Evolutionary conservation across 352 stramenopile genomes (phyloP), one percentile per base, ranked within the genome.

Genomic region (Phytophthora pini): DNA sequence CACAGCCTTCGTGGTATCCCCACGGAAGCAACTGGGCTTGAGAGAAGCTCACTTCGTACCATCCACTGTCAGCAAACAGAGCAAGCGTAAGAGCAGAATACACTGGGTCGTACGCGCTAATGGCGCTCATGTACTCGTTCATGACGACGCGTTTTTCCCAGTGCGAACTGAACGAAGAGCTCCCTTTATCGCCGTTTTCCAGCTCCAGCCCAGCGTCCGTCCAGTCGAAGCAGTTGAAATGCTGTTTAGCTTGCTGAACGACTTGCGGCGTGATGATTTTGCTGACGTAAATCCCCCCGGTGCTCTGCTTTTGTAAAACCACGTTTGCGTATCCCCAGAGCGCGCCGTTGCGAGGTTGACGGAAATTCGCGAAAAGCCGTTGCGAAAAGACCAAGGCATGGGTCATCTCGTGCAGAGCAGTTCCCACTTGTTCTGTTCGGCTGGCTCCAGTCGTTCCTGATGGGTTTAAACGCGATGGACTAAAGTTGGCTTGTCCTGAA

Each of bases 101-200:
- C 1, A 94, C 84, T 1, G 80, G 78, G 47, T 92, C 88, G 52
- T 90, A 88, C 43, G 82, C 77, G 32, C 77, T 89, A 22, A 83
- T 92, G 11, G 84, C 84, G 31, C 80, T 93, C 87, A 94, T 94
- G 58, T 91, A 93, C 65, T 94, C 87, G 38, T 94, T 92, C 76
- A 88, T 87, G 3, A 90, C 66, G 13, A 92, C 46, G 17, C 87
- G 84, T 34, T 95, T 93, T n/a, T 95, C 87, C 85, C 85, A 93
- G 61, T 95, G 87, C 3, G 81, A 91, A 9, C 79, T 90, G 46
- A 85, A 90, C 13, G 76, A 77, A 0, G 77, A 63, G 46, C 79
- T 87, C 5, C 87, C 85, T 1, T 76, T 74, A 20, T 82, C 79
- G 1, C 85, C 84, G 36, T 95, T 92, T 54, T 95, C 87, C 22